These are phyloP conservation scores for Sarocladium oryzae DNA, from an alignment of 2,329 filamentous ascomycete species.

Conservation along the genomic window DNA sequence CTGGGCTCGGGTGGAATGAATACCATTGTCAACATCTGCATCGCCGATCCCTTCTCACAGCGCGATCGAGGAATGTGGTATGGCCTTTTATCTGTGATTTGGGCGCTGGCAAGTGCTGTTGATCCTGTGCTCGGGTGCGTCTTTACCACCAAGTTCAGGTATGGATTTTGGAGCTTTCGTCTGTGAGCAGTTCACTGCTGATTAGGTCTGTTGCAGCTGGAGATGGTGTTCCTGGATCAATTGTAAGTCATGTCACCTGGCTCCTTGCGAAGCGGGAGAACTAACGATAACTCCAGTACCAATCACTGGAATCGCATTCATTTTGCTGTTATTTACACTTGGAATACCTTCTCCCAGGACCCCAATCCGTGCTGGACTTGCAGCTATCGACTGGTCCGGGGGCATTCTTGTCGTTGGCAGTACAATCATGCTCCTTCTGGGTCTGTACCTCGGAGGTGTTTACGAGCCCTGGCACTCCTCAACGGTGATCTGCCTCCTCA, in stretches of 20 bases:
- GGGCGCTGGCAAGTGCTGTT: constrained; percentile 59
- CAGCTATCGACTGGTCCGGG: constrained; percentile 55
- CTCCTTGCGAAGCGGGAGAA: neutral
- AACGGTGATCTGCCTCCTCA: constrained; percentile 54
- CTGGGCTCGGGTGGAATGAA: constrained; percentile 45
- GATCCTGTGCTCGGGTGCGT: constrained; percentile 60
- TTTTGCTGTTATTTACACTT: constrained; percentile 55
- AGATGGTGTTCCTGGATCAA: constrained; percentile 51
- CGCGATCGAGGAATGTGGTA: constrained; percentile 41
- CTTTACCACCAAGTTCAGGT: constrained; percentile 54
- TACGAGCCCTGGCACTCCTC: constrained; percentile 55
- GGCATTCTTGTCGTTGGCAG: constrained; percentile 56
- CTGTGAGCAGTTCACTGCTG: neutral
- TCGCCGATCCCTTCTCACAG: constrained; percentile 45
- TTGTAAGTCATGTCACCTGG: constrained; percentile 30
- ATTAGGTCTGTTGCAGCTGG: constrained; percentile 15
- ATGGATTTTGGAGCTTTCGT: no score
- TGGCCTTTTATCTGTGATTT: constrained; percentile 59
- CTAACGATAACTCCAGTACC: constrained; percentile 29
- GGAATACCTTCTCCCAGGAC: constrained; percentile 63
- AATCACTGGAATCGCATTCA: constrained; percentile 46
- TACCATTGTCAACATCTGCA: constrained; percentile 46
- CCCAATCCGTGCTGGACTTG: constrained; percentile 53
- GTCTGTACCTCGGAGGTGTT: constrained; percentile 62
- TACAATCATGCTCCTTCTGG: constrained; percentile 63